Percentiles rank a stretch among this genome's conserved stretches.
These are phyloP conservation scores for Jaltomata sinuosa DNA, from an alignment of 257 asterid species.

Conservation along the genomic window DNA sequence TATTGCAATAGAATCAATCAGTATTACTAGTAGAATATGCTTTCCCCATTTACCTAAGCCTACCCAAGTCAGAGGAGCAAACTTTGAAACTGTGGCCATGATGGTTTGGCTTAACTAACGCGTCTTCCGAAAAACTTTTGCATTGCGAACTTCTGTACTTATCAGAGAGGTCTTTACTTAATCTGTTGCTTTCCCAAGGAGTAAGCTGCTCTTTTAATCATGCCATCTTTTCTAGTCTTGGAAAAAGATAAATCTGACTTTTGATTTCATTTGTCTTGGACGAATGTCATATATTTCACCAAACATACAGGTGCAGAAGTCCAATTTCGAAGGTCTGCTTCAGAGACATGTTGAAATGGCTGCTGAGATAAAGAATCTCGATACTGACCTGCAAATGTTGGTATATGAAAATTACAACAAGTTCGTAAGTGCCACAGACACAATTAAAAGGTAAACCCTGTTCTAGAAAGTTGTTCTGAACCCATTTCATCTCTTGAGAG, in stretches of 20 bases:
- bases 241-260: background rate
- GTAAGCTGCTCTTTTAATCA: background rate
- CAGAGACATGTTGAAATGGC: slow-evolving; percentile 99
- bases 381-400: slow-evolving; percentile 97
- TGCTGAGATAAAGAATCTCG: slow-evolving; percentile 94
- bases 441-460: slow-evolving; percentile 71
- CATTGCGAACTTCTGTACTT: background rate
- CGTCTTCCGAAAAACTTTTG: background rate
- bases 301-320: slow-evolving; percentile 69
- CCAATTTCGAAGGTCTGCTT: slow-evolving; percentile 87
- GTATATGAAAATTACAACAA: slow-evolving; percentile 97
- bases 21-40: background rate
- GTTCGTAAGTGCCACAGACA: slow-evolving; percentile 95
- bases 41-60: background rate
- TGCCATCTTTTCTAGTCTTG: background rate
- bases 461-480: background rate
- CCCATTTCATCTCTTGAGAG: background rate
- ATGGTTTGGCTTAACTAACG: background rate
- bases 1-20: background rate
- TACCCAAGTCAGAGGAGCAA: background rate
- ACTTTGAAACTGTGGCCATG: background rate
- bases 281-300: background rate
- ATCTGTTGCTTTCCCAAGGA: background rate
- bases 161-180: background rate
- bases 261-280: background rate